Evolutionary conservation across 2,329 filamentous ascomycete genomes (phyloP).

Genomic region (Volutella citrinella): DNA sequence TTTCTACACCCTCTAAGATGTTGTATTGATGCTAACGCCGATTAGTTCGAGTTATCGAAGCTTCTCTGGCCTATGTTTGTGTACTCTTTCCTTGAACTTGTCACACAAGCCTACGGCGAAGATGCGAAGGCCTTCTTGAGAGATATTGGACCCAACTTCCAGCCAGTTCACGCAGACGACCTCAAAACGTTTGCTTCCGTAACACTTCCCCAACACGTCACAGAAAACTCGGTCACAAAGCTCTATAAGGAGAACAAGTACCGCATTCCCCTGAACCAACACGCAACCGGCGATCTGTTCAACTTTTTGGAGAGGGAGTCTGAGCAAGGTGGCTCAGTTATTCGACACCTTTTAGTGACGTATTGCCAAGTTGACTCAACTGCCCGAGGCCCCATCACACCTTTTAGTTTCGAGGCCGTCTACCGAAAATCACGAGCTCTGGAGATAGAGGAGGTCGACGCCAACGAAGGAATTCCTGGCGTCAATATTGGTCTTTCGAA

Average conservation of each 20-base stretch:
- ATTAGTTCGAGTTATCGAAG: constrained; percentile 78
- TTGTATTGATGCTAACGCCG: constrained; percentile 15
- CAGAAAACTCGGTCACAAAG: constrained; percentile 73
- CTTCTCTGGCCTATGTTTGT: constrained; percentile 92
- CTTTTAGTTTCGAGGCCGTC: constrained; percentile 60
- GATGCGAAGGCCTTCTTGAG: constrained; percentile 75
- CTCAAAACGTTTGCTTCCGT: constrained; percentile 72
- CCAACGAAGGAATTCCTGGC: constrained; percentile 63
- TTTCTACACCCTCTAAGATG: constrained; percentile 10
- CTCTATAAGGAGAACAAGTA: constrained; percentile 87
- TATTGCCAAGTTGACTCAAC: constrained; percentile 59
- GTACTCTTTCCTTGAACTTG: constrained; percentile 82
- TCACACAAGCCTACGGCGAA: constrained; percentile 66
- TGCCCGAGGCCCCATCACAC: constrained; percentile 60
- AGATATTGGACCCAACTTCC: constrained; percentile 65
- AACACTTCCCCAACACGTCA: constrained; percentile 72
- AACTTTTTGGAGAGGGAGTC: constrained; percentile 87
- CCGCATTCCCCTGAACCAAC: constrained; percentile 81
- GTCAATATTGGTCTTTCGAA: constrained; percentile 61
- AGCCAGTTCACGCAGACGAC: constrained; percentile 76
- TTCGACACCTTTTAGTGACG: constrained; percentile 68
- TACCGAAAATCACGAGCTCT: constrained; percentile 56
- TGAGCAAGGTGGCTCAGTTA: constrained; percentile 73
- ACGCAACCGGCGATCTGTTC: constrained; percentile 78
- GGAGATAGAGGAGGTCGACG: constrained; percentile 61